Conservation (phyloP, 2,329 filamentous ascomycete genomes). For the Colletotrichum coccodes region DNA sequence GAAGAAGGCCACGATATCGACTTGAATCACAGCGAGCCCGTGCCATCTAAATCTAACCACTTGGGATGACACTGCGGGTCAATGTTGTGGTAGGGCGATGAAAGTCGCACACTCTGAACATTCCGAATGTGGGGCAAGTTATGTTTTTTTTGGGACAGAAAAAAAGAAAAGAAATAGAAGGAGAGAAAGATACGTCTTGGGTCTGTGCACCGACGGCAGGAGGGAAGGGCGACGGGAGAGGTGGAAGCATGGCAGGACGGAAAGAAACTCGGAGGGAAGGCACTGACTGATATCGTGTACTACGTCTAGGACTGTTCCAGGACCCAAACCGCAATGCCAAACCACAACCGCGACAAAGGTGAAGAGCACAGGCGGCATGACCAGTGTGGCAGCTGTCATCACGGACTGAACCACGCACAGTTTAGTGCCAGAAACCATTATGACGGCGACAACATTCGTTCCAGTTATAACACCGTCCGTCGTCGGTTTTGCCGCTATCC, state of each 20-base stretch:
- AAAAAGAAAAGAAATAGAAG: background rate
- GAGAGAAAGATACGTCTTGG: too few species aligned
- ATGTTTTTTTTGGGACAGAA: too few species aligned
- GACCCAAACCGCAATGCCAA: background rate
- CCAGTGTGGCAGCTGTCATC: background rate
- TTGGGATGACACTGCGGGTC: background rate
- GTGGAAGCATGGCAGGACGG: too few species aligned
- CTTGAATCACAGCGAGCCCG: background rate
- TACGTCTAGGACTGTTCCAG: background rate
- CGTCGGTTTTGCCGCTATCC: background rate
- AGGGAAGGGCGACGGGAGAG: background rate
- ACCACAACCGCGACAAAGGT: too few species aligned
- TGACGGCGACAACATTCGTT: background rate
- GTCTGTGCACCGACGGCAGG: background rate
- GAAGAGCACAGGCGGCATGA: background rate
- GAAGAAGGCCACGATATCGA: background rate
- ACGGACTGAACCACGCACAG: background rate
- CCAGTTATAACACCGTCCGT: background rate
- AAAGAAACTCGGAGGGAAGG: background rate
- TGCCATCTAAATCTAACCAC: background rate
- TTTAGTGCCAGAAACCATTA: background rate
- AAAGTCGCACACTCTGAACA: background rate
- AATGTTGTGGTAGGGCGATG: too few species aligned
- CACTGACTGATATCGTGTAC: background rate
- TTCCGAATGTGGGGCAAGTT: background rate